These are phyloP conservation scores for Herpetospermum pedunculosum DNA, from an alignment of 306 rosid species.

Conservation along the genomic window DNA sequence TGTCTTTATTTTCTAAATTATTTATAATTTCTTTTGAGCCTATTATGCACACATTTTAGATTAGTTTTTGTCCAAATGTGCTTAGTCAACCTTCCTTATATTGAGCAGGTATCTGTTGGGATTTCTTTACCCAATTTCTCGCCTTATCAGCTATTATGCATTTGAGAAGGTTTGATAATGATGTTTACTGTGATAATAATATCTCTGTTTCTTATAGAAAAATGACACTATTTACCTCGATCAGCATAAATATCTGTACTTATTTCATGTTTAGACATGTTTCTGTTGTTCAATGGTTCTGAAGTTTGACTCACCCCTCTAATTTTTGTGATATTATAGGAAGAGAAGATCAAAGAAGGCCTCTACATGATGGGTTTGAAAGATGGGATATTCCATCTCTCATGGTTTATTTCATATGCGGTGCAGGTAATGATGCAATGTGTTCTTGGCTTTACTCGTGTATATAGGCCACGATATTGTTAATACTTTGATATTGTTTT, in stretches of 20 bases:
- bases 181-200: slow-evolving; percentile 11
- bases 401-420: slow-evolving; percentile 89
- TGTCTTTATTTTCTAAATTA: background rate
- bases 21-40: slow-evolving; percentile 5
- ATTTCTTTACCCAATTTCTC: slow-evolving; percentile 88
- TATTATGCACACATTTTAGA: slow-evolving; percentile 8
- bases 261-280: background rate
- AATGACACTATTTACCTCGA: slow-evolving; percentile 11
- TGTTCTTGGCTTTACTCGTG: background rate
- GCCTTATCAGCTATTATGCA: slow-evolving; percentile 80
- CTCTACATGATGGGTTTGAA: slow-evolving; percentile 98
- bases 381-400: slow-evolving; percentile 78
- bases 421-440: slow-evolving; percentile 44
- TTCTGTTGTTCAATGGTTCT: background rate
- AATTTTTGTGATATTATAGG: slow-evolving; percentile 39
- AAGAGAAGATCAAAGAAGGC: slow-evolving; percentile 89
- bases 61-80: slow-evolving; percentile 12
- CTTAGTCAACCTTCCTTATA: slow-evolving; percentile 20
- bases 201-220: background rate
- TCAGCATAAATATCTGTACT: background rate
- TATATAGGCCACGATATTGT: background rate
- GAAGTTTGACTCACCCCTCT: slow-evolving; percentile 9
- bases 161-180: slow-evolving; percentile 68
- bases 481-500: background rate
- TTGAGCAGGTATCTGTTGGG: slow-evolving; percentile 82